Evolutionary conservation across 768 basidiomycete species (phyloP).

Genomic region (Hirschioporus abietinus): DNA sequence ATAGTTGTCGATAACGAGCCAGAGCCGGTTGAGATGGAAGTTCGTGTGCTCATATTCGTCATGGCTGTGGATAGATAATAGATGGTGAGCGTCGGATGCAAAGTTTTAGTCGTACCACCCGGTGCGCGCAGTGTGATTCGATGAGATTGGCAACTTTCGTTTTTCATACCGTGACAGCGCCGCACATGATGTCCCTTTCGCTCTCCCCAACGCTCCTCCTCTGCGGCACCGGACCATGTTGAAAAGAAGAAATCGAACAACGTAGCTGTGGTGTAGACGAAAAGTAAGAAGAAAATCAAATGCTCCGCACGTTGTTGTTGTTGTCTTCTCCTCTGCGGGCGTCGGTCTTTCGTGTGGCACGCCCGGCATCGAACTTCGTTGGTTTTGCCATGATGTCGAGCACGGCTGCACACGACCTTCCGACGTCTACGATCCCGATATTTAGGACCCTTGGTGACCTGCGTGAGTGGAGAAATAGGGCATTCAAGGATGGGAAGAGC

Average conservation of each 20-base stretch:
- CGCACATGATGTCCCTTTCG: background rate
- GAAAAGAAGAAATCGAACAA: background rate
- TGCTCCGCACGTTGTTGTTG: background rate
- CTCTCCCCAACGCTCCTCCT: background rate
- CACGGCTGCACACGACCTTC: constrained; percentile 13
- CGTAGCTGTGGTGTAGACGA: background rate
- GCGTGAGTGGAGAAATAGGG: constrained; percentile 69
- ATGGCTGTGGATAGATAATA: background rate
- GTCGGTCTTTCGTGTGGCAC: too few relatives aligned
- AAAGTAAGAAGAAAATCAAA: background rate
- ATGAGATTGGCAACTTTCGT: background rate
- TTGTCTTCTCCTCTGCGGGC: background rate
- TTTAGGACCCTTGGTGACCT: constrained; percentile 58
- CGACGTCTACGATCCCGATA: constrained; percentile 34
- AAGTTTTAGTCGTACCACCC: background rate
- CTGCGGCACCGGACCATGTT: background rate
- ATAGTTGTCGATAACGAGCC: background rate
- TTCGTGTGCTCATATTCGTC: background rate
- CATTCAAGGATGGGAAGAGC: constrained; percentile 49
- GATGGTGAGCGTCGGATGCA: background rate
- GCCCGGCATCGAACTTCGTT: background rate
- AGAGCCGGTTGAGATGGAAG: background rate
- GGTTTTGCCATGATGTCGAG: background rate
- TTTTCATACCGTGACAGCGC: background rate
- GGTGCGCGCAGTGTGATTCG: background rate